These are phyloP conservation scores for Russula brevipes DNA, from an alignment of 768 basidiomycete species.

Conservation along the genomic window DNA sequence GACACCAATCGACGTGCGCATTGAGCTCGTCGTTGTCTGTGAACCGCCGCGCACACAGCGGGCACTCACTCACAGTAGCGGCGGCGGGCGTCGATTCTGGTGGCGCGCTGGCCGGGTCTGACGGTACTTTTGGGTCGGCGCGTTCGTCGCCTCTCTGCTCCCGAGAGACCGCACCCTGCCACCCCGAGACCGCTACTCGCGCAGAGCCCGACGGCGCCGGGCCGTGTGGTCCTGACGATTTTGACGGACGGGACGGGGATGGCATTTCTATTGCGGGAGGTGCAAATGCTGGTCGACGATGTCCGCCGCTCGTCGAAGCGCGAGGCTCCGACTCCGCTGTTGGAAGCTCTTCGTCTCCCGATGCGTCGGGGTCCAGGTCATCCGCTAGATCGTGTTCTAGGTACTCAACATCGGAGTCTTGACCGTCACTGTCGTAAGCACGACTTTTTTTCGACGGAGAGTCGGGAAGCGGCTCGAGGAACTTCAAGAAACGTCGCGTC, in stretches of 20 bases:
- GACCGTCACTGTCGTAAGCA: constrained; percentile 24
- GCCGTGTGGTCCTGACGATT: background rate
- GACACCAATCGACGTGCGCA: constrained; percentile 83
- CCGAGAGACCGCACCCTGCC: background rate
- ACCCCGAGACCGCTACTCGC: background rate
- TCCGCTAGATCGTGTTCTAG: constrained; percentile 40
- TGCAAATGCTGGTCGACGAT: constrained; percentile 9
- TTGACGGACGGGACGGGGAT: background rate
- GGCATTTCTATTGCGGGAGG: background rate
- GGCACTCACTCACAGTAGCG: constrained; percentile 46
- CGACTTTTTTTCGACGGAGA: constrained; percentile 41
- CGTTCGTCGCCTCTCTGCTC: background rate
- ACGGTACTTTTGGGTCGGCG: background rate
- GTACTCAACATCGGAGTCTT: constrained; percentile 44
- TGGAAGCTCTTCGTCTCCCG: background rate
- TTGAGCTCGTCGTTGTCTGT: constrained; percentile 78
- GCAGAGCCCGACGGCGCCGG: background rate
- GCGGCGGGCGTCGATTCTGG: constrained; percentile 1
- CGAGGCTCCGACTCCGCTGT: background rate
- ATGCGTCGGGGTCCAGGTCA: background rate
- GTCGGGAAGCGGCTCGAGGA: constrained; percentile 44
- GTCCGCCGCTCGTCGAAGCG: background rate
- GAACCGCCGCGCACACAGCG: constrained; percentile 61
- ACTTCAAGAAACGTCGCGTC: constrained; percentile 38
- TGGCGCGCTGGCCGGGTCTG: constrained; percentile 1